Evolutionary conservation across 768 basidiomycete species (phyloP).

Genomic region (Lentinula sp.): DNA sequence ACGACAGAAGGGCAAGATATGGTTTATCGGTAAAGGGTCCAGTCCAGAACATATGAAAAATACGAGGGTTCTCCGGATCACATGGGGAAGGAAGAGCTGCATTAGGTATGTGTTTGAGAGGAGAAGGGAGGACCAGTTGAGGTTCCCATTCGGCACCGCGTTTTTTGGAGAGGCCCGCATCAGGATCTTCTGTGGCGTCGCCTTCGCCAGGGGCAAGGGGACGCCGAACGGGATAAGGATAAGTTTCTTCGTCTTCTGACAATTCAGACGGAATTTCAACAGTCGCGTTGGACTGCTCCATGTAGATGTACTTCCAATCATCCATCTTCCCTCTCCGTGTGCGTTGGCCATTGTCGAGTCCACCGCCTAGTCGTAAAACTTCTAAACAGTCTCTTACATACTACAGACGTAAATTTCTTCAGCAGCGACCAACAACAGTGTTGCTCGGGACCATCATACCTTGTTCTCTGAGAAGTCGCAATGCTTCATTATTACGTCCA

Average conservation of each 20-base stretch:
- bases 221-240: conserved; percentile 16
- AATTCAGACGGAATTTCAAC: conserved; percentile 17
- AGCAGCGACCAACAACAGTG: background rate
- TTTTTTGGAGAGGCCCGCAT: conserved; percentile 53
- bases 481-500: conserved; percentile 81
- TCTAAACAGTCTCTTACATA: conserved; percentile 96
- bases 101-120: conserved; percentile 36
- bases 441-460: conserved; percentile 28
- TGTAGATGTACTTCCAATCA: conserved; percentile 78
- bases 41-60: conserved; percentile 97
- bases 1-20: conserved; percentile 87
- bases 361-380: conserved; percentile 78
- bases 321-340: conserved; percentile 67
- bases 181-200: conserved; percentile 34
- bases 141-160: conserved; percentile 54
- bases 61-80: conserved; percentile 67
- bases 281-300: conserved; percentile 39
- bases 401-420: conserved; percentile 26
- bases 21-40: conserved; percentile 97
- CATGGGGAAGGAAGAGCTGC: conserved; percentile 46
- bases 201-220: conserved; percentile 18
- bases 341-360: conserved; percentile 72
- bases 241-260: conserved; percentile 12
- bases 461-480: conserved; percentile 78
- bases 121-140: conserved; percentile 39